Percentiles rank a stretch among this genome's conserved stretches.
phyloP scores from a whole-genome alignment of 2,329 filamentous ascomycete species.

The Penicillium sp. region DNA sequence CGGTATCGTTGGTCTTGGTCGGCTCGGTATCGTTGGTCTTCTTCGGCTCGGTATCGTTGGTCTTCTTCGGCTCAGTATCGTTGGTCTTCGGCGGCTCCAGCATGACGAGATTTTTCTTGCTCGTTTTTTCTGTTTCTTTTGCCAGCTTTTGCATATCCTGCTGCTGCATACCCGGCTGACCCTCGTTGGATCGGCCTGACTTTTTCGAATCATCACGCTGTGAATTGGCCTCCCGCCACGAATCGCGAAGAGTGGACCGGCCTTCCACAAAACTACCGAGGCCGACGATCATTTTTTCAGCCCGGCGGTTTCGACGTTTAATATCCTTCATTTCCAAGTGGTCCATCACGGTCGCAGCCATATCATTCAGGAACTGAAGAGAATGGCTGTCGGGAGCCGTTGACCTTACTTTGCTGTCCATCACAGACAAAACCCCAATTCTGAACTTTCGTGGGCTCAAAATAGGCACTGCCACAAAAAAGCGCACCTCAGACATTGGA shows the following conservation, averaged over 20 bases:
- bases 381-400: conserved; percentile 30
- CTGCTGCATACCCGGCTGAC: conserved; percentile 22
- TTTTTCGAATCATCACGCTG: conserved; percentile 12
- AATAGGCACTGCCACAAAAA: conserved; percentile 60
- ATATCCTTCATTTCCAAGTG: conserved; percentile 57
- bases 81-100: neutral
- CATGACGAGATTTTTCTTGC: neutral
- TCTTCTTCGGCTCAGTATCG: neutral
- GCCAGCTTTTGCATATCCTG: conserved; percentile 17
- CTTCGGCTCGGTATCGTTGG: neutral
- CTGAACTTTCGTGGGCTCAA: conserved; percentile 53
- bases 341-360: conserved; percentile 56
- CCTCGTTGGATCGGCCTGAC: conserved; percentile 11
- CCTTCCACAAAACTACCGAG: conserved; percentile 54
- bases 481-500: conserved; percentile 35
- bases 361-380: conserved; percentile 57
- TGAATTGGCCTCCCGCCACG: conserved; percentile 20
- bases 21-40: no score
- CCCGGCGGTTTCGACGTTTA: conserved; percentile 52
- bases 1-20: no score
- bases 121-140: neutral
- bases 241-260: conserved; percentile 30
- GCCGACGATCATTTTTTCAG: conserved; percentile 58
- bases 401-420: conserved; percentile 52
- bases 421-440: conserved; percentile 60